phyloP scores from a whole-genome alignment of 2,329 filamentous ascomycete genomes.

The Aureobasidium mangrovei region DNA sequence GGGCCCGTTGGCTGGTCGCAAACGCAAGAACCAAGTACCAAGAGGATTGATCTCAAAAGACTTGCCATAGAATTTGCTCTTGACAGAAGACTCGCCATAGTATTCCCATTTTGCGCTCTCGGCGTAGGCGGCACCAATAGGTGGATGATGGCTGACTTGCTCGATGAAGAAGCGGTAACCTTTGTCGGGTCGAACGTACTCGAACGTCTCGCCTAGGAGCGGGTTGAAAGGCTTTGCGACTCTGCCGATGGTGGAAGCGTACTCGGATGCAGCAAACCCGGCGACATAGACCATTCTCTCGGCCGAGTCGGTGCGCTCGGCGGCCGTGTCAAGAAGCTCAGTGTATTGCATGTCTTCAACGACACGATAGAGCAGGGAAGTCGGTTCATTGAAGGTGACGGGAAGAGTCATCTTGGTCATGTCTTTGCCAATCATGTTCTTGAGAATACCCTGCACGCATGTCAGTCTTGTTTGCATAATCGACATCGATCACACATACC shows the following conservation, averaged over 20 bases:
- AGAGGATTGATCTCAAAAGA: slow-evolving; percentile 95
- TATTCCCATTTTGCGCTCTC: slow-evolving; percentile 95
- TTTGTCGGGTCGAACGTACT: slow-evolving; percentile 91
- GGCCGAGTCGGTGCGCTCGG: slow-evolving; percentile 74
- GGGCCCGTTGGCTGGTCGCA: slow-evolving; percentile 63
- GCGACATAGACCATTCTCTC: slow-evolving; percentile 92
- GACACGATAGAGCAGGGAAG: slow-evolving; percentile 86
- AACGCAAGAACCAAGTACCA: slow-evolving; percentile 89
- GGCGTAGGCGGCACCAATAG: slow-evolving; percentile 84
- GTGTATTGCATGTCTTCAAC: slow-evolving; percentile 98
- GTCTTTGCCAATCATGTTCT: slow-evolving; percentile 99
- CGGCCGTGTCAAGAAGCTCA: slow-evolving; percentile 80
- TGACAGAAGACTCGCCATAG: slow-evolving; percentile 87
- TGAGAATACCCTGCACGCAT: no score
- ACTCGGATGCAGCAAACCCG: slow-evolving; percentile 91
- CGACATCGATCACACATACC: no score
- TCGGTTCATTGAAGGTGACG: slow-evolving; percentile 97
- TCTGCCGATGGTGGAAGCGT: slow-evolving; percentile 91
- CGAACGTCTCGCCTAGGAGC: slow-evolving; percentile 89
- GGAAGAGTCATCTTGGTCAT: slow-evolving; percentile 99
- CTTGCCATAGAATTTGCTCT: slow-evolving; percentile 94
- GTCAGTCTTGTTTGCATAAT: no score
- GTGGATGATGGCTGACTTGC: slow-evolving; percentile 95
- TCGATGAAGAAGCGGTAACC: slow-evolving; percentile 98
- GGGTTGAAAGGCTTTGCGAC: slow-evolving; percentile 98